Evolutionary conservation across 164 flowering plant species (phyloP).

Genomic region (Macadamia tetraphylla): DNA sequence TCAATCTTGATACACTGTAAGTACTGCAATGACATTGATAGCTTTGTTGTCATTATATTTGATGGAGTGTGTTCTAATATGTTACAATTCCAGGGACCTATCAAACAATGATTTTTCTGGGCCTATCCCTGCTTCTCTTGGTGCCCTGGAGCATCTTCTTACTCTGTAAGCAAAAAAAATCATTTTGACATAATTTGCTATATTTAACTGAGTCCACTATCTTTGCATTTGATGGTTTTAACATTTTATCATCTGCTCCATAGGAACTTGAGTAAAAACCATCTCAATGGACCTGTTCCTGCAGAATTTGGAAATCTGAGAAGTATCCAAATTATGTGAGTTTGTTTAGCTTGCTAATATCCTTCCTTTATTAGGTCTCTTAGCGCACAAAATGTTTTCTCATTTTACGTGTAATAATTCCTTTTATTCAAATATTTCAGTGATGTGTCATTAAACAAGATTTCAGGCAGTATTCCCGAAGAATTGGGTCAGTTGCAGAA

Average conservation of each 20-base stretch:
- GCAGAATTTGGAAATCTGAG: constrained; percentile 75
- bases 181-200: too few relatives aligned
- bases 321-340: constrained; percentile 73
- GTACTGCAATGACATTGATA: constrained; percentile 8
- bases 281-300: constrained; percentile 56
- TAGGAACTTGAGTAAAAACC: constrained; percentile 67
- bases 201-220: too few relatives aligned
- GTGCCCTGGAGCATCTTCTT: constrained; percentile 86
- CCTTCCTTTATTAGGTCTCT: background rate
- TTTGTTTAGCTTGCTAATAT: background rate
- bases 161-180: constrained; percentile 42
- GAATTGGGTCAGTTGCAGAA: constrained; percentile 83
- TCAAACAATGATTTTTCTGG: constrained; percentile 74
- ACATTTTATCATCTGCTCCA: background rate
- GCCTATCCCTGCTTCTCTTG: constrained; percentile 66
- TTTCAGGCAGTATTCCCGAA: constrained; percentile 62
- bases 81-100: constrained; percentile 51
- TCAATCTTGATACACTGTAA: constrained; percentile 87
- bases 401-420: background rate
- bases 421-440: constrained; percentile 19
- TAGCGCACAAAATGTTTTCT: background rate
- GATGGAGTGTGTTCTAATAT: background rate
- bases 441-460: constrained; percentile 70
- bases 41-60: background rate
- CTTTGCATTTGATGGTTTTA: too few relatives aligned